phyloP scores from a whole-genome alignment of 305 asterid species.

The Rubia balearica region DNA sequence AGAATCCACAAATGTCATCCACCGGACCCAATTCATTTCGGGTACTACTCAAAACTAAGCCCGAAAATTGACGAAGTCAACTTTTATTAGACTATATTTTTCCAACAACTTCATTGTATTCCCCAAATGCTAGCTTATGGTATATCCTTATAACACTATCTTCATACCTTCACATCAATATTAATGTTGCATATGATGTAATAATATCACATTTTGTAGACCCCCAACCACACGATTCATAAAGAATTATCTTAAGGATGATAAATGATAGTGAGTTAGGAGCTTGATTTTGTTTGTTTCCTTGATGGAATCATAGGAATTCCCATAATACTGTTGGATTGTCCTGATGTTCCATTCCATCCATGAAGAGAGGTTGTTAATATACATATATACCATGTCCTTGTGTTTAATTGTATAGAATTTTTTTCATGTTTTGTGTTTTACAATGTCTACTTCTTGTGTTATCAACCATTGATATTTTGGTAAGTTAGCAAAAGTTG shows the following conservation, averaged over 20 bases:
- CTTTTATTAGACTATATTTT: no score
- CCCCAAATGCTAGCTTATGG: no score
- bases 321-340: no score
- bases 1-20: no score
- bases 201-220: background rate
- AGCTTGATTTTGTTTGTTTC: no score
- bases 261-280: background rate
- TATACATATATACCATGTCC: background rate
- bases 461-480: background rate
- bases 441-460: no score
- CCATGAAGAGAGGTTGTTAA: constrained; percentile 80
- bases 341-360: constrained; percentile 79
- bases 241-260: no score
- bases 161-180: background rate
- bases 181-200: constrained; percentile 3
- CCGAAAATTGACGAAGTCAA: no score
- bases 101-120: no score
- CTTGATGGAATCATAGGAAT: no score
- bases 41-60: no score
- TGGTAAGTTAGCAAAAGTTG: background rate
- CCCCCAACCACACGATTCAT: background rate
- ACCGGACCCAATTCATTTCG: no score
- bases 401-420: background rate
- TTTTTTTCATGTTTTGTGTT: background rate
- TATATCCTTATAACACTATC: background rate